These are phyloP conservation scores for Colletotrichum abscissum DNA, from an alignment of 2,329 filamentous ascomycete species.

Conservation along the genomic window DNA sequence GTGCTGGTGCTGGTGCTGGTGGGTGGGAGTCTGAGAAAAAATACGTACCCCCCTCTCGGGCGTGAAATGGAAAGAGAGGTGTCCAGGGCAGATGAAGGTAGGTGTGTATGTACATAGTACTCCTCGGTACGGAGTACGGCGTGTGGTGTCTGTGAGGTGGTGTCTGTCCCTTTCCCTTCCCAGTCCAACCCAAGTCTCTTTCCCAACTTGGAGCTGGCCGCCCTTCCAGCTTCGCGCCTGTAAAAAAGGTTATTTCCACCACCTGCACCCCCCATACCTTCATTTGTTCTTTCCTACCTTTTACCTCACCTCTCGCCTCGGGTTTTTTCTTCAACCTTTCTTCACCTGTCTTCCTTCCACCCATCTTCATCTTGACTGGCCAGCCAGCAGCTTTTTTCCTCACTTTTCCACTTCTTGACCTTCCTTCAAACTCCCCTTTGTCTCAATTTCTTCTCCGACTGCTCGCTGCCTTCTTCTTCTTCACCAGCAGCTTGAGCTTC, in stretches of 20 bases:
- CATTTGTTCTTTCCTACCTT: constrained; percentile 13
- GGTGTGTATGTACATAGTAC: not conserved
- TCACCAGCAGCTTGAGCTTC: not conserved
- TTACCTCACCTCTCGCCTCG: constrained; percentile 21
- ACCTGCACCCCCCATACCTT: constrained; percentile 36
- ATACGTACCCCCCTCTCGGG: not conserved
- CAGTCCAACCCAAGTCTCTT: constrained; percentile 35
- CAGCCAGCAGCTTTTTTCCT: constrained; percentile 38
- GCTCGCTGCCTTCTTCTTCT: not conserved
- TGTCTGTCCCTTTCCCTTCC: constrained; percentile 38
- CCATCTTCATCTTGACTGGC: constrained; percentile 29
- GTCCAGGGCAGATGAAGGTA: not conserved
- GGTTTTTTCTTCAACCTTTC: constrained; percentile 11
- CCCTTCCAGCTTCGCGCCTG: constrained; percentile 50
- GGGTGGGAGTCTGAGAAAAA: not conserved
- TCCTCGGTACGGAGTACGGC: not conserved
- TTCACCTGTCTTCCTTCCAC: constrained; percentile 16
- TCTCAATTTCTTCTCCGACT: not conserved
- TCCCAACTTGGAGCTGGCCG: constrained; percentile 46
- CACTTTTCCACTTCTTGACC: constrained; percentile 39
- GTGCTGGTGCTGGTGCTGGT: not conserved
- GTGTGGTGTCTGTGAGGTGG: not conserved
- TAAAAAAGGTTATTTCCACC: constrained; percentile 50
- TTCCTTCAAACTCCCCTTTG: constrained; percentile 35
- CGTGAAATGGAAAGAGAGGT: not conserved